A percentile compares a stretch with the other conserved stretches of the same genome.
phyloP scores from a whole-genome alignment of 106 monocot species.

The Cymbidium sinense region DNA sequence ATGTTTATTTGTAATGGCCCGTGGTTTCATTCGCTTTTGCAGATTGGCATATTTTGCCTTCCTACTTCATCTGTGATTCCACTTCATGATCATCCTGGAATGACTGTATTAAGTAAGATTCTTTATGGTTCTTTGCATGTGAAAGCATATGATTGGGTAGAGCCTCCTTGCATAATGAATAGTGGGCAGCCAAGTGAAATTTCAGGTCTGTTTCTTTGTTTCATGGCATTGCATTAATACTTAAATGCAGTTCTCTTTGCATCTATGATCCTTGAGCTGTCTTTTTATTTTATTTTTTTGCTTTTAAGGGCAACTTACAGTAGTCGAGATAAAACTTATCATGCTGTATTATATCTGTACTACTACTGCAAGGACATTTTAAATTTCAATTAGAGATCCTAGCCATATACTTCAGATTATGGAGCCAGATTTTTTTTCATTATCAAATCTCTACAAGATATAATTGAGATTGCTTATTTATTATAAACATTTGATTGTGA shows the following conservation, averaged over 20 bases:
- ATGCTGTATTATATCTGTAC: neutral
- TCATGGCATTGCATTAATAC: neutral
- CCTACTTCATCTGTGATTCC: conserved; percentile 94
- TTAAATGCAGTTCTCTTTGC: neutral
- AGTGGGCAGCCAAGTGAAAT: conserved; percentile 22
- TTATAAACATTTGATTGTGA: too few species aligned
- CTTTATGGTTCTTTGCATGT: conserved; percentile 98
- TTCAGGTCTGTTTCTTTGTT: conserved; percentile 33
- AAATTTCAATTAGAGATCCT: too few species aligned
- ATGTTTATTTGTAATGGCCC: neutral
- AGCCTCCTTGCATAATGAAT: conserved; percentile 40
- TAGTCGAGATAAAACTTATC: neutral
- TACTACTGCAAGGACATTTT: neutral
- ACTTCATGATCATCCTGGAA: conserved; percentile 96
- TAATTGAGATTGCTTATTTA: too few species aligned
- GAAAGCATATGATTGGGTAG: conserved; percentile 88
- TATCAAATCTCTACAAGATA: too few species aligned
- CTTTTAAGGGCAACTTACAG: neutral
- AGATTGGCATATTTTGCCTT: conserved; percentile 64
- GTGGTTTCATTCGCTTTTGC: neutral
- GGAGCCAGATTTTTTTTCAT: too few species aligned
- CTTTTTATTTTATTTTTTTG: neutral
- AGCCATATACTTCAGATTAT: too few species aligned
- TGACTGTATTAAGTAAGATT: conserved; percentile 95
- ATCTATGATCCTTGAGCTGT: neutral